Base-by-base conservation (phyloP, 305 asterid species). In the Rubia balearica region DNA sequence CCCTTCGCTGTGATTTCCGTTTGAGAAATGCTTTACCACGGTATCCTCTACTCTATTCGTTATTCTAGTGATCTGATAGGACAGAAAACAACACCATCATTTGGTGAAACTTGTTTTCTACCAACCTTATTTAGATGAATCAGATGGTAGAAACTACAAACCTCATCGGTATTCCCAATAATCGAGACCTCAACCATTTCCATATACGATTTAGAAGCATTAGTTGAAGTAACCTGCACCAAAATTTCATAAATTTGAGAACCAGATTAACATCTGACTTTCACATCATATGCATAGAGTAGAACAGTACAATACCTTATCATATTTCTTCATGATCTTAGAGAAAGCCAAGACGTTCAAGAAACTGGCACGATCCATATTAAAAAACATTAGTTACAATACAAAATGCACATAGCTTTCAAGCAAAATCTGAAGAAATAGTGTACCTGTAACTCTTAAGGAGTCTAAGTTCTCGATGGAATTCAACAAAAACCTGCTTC, bases 251-350 rank as follows among this genome's bases (percentile, higher is more conserved):
- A 12, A 22, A 10, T 10, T 7, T 24, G 24, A 24, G 24, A 24
- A 24, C 24, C 24, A 24, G 24, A 24, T 24, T 24, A 24, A 24
- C 24, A 24, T 24, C 24, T 24, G 24, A 24, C 24, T 24, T 24
- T 24, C 24, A 24, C 24, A 24, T 24, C 24, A 24, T 24, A 24
- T 24, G 24, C 24, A 24, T 24, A 24, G 0, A 24, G 24, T 24
- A 24, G 24, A 24, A 24, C 36, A 33, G 36, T 33, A 33, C 36
- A 33, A 33, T 33, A 33, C 36, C 96, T 92, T 92, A 73, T 92
- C 95, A 71, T 88, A 90, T 82, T 92, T 92, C 92, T 90, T 90
- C 96, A 90, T 73, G 75, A 90, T 92, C 89, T 90, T 92, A 69
- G 96, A 88, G 81, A 87, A 84, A 49, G 98, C 96, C 80, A 92